Evolutionary conservation across 345 rosid genomes (phyloP), one percentile per base, ranked within the genome.

Genomic region (Pugionium dolabratum): DNA sequence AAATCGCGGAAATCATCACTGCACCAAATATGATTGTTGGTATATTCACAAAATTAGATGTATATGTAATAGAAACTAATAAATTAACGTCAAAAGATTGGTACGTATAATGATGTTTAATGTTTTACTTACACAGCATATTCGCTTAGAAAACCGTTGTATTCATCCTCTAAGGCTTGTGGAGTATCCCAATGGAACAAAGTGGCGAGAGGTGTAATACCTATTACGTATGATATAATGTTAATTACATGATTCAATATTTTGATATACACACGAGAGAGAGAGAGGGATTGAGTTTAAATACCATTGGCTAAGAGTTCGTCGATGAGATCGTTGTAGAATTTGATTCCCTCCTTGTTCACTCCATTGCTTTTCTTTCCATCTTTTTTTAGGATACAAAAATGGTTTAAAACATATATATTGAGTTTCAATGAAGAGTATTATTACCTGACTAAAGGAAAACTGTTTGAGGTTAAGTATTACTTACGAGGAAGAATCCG

Each of bases 181-280:
- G 83, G 86, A 54, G 76, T 70, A 18, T 83, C 84, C 82, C 82
- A 83, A 6, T 83, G 84, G 5, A 80, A 83, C 34, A 80, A 66
- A 37, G 86, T 82, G 1, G 74, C 67, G 4, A 80, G 67, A 55
- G 84, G 87, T 6, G 80, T 61, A 25, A 80, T 72, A 5, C 71
- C 83, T 80, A 45, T 40, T n/a, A 32, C 11, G 6, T 28, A 49
- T 41, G 26, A 34, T 41, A 33, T 36, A 36, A 56, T 27, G 28
- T 37, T 18, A 56, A 33, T 26, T 28, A 56, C 26, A 42, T 44
- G 9, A 34, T 37, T 9, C 1, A 39, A 18, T 60, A 34, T 11
- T 33, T 2, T 63, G 11, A 37, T 28, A 50, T 11, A 62, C 9
- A 35, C 6, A 50, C 32, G 18, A 1, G 35, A 37, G 36, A 53